Evolutionary conservation across 805 yeast species (phyloP).

Genomic region (Ogataea polymorpha): DNA sequence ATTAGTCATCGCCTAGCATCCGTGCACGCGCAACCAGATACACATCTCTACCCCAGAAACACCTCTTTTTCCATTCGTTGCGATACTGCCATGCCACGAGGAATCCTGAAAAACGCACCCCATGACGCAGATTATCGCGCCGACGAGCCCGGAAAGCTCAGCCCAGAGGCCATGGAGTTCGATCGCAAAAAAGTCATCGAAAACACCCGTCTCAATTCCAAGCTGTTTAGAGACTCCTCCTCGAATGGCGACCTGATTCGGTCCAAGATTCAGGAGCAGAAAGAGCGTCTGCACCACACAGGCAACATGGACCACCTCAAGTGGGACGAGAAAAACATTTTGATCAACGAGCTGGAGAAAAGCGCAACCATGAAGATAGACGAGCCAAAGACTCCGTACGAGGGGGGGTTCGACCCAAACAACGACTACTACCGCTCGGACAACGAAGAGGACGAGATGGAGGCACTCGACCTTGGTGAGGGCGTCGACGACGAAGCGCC

Average conservation of each 20-base stretch:
- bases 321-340: slow-evolving; percentile 84
- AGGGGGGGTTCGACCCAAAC: slow-evolving; percentile 80
- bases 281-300: slow-evolving; percentile 23
- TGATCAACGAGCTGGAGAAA: slow-evolving; percentile 69
- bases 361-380: slow-evolving; percentile 78
- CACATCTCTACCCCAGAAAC: slow-evolving; percentile 3
- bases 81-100: slow-evolving; percentile 16
- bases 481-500: slow-evolving; percentile 26
- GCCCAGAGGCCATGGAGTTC: slow-evolving; percentile 19
- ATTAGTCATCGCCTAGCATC: not conserved
- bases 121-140: slow-evolving; percentile 20
- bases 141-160: slow-evolving; percentile 2
- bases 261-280: slow-evolving; percentile 40
- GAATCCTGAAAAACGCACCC: slow-evolving; percentile 34
- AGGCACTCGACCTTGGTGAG: slow-evolving; percentile 32
- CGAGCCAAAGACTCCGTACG: slow-evolving; percentile 95
- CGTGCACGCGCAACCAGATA: not conserved
- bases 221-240: slow-evolving; percentile 29
- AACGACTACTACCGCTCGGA: slow-evolving; percentile 77
- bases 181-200: slow-evolving; percentile 68
- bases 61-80: not conserved
- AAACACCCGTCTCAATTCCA: slow-evolving; percentile 76
- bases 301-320: slow-evolving; percentile 47
- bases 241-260: slow-evolving; percentile 45
- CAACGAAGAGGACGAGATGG: slow-evolving; percentile 49